Evolutionary conservation across 495 filamentous ascomycete genomes (phyloP), one percentile per base, ranked within the genome.

Genomic region (Penicillium lividum): DNA sequence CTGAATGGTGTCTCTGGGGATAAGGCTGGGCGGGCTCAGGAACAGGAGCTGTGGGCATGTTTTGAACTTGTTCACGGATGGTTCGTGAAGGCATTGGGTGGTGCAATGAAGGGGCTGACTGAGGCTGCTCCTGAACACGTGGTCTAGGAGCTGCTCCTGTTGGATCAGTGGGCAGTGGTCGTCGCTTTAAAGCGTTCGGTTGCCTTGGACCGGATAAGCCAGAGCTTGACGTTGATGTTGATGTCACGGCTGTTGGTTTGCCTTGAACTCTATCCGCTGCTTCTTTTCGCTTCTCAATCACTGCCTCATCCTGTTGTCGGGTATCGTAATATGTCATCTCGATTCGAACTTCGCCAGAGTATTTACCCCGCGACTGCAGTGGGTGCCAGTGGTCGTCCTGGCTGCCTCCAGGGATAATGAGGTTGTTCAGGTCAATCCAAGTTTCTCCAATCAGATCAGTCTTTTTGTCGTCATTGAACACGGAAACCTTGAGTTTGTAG

Each of bases 391-490:
- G 81, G 70, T 98, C 94, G 62, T 86, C 92, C 63, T 96, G 91
- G 36, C 95, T 92, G 31, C 94, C 94, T 47, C 93, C 93, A 4
- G 84, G 82, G 22, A 92, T 82, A 51, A 99, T 77, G 51, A 99
- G 86, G 65, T 86, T 83, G 45, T 89, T 85, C 48, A 99, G 76
- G 65, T 89, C 86, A 46, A 97, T 82, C 86, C 89, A 96, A 3
- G 89, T 83, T 70, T 99, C 94, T 56, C 94, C 95, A 64, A 98
- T 97, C 59, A 98, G 68, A 53, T 98, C 93, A 0, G 92, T 97
- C 75, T 86, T 92, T 74, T 95, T 97, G 70, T 98, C 93, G 66
- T 98, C 93, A 69, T 96, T 97, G 80, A 98, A 98, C 5, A 97
- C 86, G 5, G 92, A 95, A 15, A 98, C 83, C 71, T 99, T 98